Conservation (phyloP, 768 basidiomycete species). For the Tulasnella sp. region DNA sequence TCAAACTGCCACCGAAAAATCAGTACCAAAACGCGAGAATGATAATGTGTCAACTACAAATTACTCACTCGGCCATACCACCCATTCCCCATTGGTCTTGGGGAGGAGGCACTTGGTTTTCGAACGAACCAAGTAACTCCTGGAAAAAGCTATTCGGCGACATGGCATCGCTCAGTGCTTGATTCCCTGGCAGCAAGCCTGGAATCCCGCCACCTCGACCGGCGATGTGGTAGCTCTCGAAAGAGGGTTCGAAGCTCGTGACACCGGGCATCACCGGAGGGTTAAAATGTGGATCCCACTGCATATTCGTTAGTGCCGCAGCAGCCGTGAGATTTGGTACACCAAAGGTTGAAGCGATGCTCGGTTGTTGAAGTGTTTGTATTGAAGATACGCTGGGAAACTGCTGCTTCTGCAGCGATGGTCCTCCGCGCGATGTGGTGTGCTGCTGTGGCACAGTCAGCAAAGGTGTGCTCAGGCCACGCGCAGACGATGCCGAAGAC, state of each 20-base stretch:
- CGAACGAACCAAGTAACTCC: slow-evolving; percentile 1
- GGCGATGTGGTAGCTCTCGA: neutral
- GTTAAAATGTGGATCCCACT: neutral
- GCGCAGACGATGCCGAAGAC: neutral
- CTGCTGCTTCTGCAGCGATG: neutral
- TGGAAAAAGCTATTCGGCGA: slow-evolving; percentile 19
- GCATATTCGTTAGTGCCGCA: neutral
- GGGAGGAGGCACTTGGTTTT: neutral
- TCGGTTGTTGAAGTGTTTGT: neutral
- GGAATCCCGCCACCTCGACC: neutral
- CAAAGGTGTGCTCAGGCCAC: neutral
- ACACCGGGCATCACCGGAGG: neutral
- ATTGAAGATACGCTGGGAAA: neutral
- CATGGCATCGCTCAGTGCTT: neutral
- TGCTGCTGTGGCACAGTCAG: neutral
- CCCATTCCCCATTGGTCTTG: neutral
- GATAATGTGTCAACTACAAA: neutral
- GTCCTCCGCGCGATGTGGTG: neutral
- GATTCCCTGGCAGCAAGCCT: neutral
- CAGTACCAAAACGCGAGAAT: neutral
- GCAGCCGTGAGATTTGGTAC: neutral
- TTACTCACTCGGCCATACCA: neutral
- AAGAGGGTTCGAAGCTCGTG: neutral
- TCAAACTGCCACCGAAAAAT: neutral
- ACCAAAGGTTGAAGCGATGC: neutral